Conservation (phyloP, 805 yeast genomes). For the Candida ipomoeae region DNA sequence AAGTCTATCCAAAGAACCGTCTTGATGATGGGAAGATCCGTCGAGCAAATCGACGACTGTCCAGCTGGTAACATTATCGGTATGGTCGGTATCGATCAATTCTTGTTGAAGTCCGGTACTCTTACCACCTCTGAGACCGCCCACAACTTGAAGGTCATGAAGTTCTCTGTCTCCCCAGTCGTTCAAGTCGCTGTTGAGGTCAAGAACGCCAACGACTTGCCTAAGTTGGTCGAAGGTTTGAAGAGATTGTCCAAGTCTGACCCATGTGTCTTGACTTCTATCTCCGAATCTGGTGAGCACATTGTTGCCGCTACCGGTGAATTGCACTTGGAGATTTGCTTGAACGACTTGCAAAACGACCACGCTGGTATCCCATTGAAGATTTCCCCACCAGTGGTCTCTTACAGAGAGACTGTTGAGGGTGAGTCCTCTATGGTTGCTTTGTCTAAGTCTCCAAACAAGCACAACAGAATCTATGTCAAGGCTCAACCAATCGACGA, state of each 20-base stretch:
- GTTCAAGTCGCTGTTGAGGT: conserved; percentile 99
- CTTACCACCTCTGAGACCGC: conserved; percentile 96
- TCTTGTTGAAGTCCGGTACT: conserved; percentile 99
- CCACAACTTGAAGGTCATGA: conserved; percentile 99
- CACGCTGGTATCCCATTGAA: conserved; percentile 99
- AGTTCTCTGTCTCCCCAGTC: conserved; percentile 99
- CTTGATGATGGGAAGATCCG: conserved; percentile 98
- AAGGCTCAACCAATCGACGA: conserved; percentile 95
- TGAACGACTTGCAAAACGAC: conserved; percentile 92
- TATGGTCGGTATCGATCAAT: conserved; percentile 99
- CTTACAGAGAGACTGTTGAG: conserved; percentile 98
- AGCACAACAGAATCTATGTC: conserved; percentile 99
- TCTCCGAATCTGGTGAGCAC: conserved; percentile 97
- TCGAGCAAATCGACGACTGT: conserved; percentile 97
- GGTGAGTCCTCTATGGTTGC: conserved; percentile 93
- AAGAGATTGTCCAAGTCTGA: conserved; percentile 99
- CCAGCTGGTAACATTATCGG: conserved; percentile 99
- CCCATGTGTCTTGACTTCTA: conserved; percentile 91
- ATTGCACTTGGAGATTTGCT: conserved; percentile 97
- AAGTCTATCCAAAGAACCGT: conserved; percentile 99
- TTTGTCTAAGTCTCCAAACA: conserved; percentile 98
- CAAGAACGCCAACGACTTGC: conserved; percentile 98
- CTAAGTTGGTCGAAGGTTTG: conserved; percentile 99
- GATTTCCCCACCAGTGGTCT: conserved; percentile 95
- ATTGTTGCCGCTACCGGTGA: conserved; percentile 99